phyloP scores from a whole-genome alignment of 805 yeast genomes.

The Tetrapisispora fleetii region DNA sequence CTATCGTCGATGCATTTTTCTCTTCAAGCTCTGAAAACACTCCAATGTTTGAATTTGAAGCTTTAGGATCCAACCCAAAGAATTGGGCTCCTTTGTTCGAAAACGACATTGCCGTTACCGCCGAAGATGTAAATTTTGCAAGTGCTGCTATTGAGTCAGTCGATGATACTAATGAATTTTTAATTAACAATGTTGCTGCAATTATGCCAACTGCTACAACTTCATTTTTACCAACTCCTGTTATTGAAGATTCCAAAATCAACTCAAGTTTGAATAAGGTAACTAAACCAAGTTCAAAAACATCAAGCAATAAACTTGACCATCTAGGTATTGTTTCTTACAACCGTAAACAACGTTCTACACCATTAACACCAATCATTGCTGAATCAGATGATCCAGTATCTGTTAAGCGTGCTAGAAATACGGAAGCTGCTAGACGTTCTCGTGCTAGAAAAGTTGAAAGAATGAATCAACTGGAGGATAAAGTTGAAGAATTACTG shows the following conservation, averaged over 20 bases:
- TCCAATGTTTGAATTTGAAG: constrained; percentile 41
- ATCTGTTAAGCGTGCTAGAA: constrained; percentile 82
- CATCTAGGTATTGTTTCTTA: constrained; percentile 67
- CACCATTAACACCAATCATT: constrained; percentile 64
- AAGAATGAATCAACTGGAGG: constrained; percentile 76
- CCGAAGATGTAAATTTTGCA: constrained; percentile 27
- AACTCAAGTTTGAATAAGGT: constrained; percentile 18
- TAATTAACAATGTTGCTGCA: constrained; percentile 1
- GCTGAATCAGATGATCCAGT: constrained; percentile 52
- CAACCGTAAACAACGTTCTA: constrained; percentile 64
- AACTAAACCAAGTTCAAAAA: constrained; percentile 9
- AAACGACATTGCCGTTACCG: constrained; percentile 32
- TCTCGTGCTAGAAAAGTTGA: constrained; percentile 89
- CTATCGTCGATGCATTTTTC: constrained; percentile 50
- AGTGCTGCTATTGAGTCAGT: constrained; percentile 16
- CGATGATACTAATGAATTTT: constrained; percentile 1
- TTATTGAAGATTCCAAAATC: constrained; percentile 17
- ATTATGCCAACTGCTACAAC: constrained; percentile 6
- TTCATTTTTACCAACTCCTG: constrained; percentile 29
- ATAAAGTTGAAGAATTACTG: constrained; percentile 55
- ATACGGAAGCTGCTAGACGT: constrained; percentile 93
- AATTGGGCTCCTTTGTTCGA: constrained; percentile 60
- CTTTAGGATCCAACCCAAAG: constrained; percentile 25
- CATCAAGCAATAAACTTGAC: constrained; percentile 37
- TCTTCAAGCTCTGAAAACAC: constrained; percentile 40